Evolutionary conservation across 1,139 yeast species (phyloP).

Genomic region (Keqinozyma sinolaborantium): DNA sequence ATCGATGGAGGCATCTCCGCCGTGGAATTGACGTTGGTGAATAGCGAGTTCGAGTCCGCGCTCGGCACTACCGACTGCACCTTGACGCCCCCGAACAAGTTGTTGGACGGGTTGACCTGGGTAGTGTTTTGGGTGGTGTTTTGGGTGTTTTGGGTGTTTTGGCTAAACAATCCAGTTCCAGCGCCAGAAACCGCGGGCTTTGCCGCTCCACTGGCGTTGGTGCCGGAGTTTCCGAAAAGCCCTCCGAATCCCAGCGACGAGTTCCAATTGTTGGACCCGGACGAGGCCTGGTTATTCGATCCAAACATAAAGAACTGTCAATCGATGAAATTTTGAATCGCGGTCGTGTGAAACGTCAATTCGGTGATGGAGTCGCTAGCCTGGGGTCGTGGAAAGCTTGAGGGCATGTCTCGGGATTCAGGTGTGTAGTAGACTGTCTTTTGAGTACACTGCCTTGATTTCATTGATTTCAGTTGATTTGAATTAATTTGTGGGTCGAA

Average conservation of each 20-base stretch:
- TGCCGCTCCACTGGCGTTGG: background rate
- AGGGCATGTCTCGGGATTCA: too few relatives aligned
- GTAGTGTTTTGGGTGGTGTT: too few relatives aligned
- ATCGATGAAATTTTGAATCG: too few relatives aligned
- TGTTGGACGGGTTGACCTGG: too few relatives aligned
- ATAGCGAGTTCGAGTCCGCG: conserved; percentile 3
- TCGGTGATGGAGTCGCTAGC: too few relatives aligned
- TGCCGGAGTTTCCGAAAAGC: background rate
- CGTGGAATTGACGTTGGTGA: background rate
- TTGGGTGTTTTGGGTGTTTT: background rate
- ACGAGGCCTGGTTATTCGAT: background rate
- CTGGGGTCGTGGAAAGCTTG: too few relatives aligned
- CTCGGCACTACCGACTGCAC: background rate
- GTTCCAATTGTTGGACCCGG: background rate
- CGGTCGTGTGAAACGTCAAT: too few relatives aligned
- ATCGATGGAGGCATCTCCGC: conserved; percentile 34
- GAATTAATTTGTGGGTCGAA: too few relatives aligned
- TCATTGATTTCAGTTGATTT: too few relatives aligned
- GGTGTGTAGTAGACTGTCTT: too few relatives aligned
- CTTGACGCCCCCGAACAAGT: background rate
- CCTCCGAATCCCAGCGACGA: background rate
- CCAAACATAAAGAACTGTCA: conserved; percentile 2
- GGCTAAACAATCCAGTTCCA: background rate
- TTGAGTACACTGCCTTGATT: too few relatives aligned
- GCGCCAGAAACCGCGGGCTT: background rate